Percentiles rank a stretch among this genome's conserved stretches.
Conservation (phyloP, 768 basidiomycete genomes). For the Mycena albidolilacea region DNA sequence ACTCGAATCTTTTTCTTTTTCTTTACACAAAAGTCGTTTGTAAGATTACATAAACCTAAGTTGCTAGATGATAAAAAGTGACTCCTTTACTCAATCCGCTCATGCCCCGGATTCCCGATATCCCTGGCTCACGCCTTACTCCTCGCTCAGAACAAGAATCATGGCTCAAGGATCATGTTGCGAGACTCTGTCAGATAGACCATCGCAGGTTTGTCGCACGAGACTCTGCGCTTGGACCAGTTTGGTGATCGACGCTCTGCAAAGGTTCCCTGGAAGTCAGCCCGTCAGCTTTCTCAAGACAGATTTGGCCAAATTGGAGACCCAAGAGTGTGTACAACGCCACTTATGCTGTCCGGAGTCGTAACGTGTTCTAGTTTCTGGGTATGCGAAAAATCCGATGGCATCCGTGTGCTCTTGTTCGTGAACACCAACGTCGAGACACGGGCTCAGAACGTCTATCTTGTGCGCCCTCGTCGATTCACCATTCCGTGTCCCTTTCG, state of each 20-base stretch:
- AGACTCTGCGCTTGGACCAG: constrained; percentile 8
- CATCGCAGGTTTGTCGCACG: constrained; percentile 68
- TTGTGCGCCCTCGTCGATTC: constrained; percentile 66
- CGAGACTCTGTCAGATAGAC: constrained; percentile 74
- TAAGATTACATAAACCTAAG: constrained; percentile 22
- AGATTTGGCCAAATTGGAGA: constrained; percentile 84
- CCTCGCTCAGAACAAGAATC: constrained; percentile 70
- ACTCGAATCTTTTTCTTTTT: constrained; percentile 12
- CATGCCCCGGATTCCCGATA: constrained; percentile 74
- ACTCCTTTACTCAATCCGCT: not conserved
- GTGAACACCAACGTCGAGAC: constrained; percentile 71
- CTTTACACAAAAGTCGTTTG: not conserved
- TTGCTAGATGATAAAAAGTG: constrained; percentile 4
- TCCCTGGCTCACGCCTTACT: constrained; percentile 74
- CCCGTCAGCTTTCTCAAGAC: constrained; percentile 88
- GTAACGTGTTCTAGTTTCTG: constrained; percentile 77
- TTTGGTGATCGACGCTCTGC: not conserved
- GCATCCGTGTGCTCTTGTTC: constrained; percentile 90
- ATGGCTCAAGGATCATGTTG: constrained; percentile 79
- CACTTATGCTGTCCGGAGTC: not conserved
- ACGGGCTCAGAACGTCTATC: constrained; percentile 74
- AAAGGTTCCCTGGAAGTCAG: constrained; percentile 95
- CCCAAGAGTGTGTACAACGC: constrained; percentile 76
- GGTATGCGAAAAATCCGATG: constrained; percentile 99
- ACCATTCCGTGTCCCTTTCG: not conserved